Evolutionary conservation across 1,284 basidiomycete genomes (phyloP), one percentile per base, ranked within the genome.

Genomic region (Peniophora sp.): DNA sequence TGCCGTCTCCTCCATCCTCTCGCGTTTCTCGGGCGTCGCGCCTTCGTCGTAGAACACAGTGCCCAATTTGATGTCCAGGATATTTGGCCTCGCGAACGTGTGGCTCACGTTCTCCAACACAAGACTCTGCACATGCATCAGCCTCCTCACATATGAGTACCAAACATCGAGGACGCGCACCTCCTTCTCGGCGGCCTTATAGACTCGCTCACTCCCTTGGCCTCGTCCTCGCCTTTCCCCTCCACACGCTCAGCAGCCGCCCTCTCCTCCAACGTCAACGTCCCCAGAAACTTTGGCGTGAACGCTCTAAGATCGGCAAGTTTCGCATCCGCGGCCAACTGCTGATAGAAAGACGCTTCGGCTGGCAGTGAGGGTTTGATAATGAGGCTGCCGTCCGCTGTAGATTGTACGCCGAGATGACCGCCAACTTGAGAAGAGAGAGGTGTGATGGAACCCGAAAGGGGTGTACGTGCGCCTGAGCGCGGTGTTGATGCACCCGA

Each of bases 51-150:
- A 89, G 3, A 97, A 75, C 8, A 89, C 75, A 0, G 88, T 93
- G 1, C 95, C 95, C 19, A 98, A 84, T 67, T 97, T 98, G 65
- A 93, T 75, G 64, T 98, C 96, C 22, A 97, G 73, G 49, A 97
- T 82, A 60, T 89, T 92, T 2, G 95, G 93, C 63, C 83, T 85
- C 23, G 67, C 60, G 69, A 93, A 97, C 0, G 75, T 63, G 57
- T 83, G 68, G 1, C 86, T 71, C 6, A 96, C 70, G 64, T 98
- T 97, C 68, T 95, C 87, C 3, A 98, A 68, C 22, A 97, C 92
- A 52, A 97, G 71, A 53, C 77, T 83, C 69, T 93, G 79, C 77
- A 61, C 45, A n/a, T n/a, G n/a, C n/a, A n/a, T n/a, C n/a, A n/a
- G n/a, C n/a, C n/a, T n/a, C n/a, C n/a, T n/a, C n/a, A n/a, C n/a